These are phyloP conservation scores for Colletotrichum sp. DNA, from an alignment of 2,329 filamentous ascomycete genomes.

Conservation along the genomic window DNA sequence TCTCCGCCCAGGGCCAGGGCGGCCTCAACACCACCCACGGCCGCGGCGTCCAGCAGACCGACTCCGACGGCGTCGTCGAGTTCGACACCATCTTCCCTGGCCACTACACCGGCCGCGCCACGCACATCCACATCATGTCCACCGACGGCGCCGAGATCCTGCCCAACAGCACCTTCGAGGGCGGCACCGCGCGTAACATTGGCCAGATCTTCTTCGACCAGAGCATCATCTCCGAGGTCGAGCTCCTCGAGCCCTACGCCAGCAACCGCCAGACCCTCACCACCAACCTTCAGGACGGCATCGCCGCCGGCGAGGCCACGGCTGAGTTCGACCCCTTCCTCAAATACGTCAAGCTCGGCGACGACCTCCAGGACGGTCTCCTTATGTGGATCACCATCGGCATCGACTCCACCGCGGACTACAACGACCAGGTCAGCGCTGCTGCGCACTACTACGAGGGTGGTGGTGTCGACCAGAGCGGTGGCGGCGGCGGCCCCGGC, in stretches of 20 bases:
- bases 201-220: conserved; percentile 20
- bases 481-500: conserved; percentile 1
- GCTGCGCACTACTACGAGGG: conserved; percentile 17
- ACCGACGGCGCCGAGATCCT: conserved; percentile 37
- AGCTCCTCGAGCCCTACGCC: conserved; percentile 51
- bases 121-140: conserved; percentile 52
- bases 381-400: conserved; percentile 61
- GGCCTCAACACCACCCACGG: conserved; percentile 17
- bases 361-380: conserved; percentile 54
- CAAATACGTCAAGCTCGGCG: conserved; percentile 62
- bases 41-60: conserved; percentile 24
- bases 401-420: conserved; percentile 40
- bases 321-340: conserved; percentile 56
- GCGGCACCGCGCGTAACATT: conserved; percentile 35
- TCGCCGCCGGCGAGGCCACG: conserved; percentile 45
- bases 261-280: conserved; percentile 52
- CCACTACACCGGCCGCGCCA: conserved; percentile 49
- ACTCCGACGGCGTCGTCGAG: conserved; percentile 30
- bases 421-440: conserved; percentile 11
- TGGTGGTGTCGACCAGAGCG: conserved; percentile 10
- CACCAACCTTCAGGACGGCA: conserved; percentile 54
- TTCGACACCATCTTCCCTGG: conserved; percentile 50
- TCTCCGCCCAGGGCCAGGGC: conserved; percentile 26
- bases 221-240: conserved; percentile 39
- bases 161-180: conserved; percentile 36